Evolutionary conservation across 768 basidiomycete genomes (phyloP), one percentile per base, ranked within the genome.

Genomic region (Sporobolomyces pararoseus): DNA sequence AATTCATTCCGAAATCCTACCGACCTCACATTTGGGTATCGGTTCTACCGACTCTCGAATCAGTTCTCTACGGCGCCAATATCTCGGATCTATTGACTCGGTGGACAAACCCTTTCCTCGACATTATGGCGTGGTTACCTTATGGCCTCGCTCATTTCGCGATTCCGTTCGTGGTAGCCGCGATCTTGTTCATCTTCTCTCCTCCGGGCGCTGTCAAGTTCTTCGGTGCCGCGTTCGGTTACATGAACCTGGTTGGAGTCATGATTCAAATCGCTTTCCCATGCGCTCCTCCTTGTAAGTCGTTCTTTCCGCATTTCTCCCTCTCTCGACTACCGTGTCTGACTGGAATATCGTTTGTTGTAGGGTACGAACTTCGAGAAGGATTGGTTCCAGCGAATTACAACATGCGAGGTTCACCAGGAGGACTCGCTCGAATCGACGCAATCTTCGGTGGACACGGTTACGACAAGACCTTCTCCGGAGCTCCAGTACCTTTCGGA

Each of bases 321-420:
- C 27, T 51, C 19, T 34, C 25, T 53, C 31, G 31, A 7, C 17
- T 19, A 29, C 7, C 51, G 31, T 29, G n/a, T n/a, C n/a, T n/a
- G n/a, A 29, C 25, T 32, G 21, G 34, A 50, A 32, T 63, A 23
- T 37, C 31, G 58, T 21, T 17, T 2, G 13, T 42, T 7, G 5
- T 71, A 83, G 83, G 96, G 96, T 99, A 98, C 80, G 95, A 98
- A 78, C 85, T 98, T 75, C 91, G 96, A 74, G 88, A 98, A 78
- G 96, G 96, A 1, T 86, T 97, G 44, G 95, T 91, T 0, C 96
- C 96, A 0, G 96, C 96, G 37, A 86, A 91, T 76, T 98, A 98
- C 82, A 82, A 82, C 55, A 93, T 95, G 84, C 86, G 86, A 53
- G 96, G 96, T 27, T 97, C 93, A 0, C 86, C 96, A 3, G 95